phyloP scores from a whole-genome alignment of 768 basidiomycete genomes.

The Filobasidium wieringae region DNA sequence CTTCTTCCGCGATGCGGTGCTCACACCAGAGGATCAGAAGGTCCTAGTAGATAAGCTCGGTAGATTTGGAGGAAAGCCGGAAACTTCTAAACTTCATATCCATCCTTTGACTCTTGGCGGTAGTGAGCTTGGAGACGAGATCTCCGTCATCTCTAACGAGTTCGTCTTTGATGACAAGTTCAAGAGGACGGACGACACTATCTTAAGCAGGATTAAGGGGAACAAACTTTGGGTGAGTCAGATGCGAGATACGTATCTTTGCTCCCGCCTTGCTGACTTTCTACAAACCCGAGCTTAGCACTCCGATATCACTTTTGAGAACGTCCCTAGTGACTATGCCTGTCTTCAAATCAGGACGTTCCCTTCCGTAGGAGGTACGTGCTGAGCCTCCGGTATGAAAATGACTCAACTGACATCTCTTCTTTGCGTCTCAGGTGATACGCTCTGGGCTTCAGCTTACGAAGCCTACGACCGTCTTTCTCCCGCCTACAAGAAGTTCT shows the following conservation, averaged over 20 bases:
- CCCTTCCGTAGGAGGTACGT: conserved; percentile 34
- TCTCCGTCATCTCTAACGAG: conserved; percentile 31
- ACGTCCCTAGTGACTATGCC: conserved; percentile 29
- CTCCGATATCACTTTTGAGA: conserved; percentile 37
- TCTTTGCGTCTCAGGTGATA: too few species aligned
- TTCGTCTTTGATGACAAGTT: conserved; percentile 25
- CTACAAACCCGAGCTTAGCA: not conserved
- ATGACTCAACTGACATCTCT: too few species aligned
- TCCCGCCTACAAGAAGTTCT: conserved; percentile 25
- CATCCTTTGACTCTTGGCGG: conserved; percentile 35
- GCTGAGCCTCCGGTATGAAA: too few species aligned
- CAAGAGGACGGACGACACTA: too few species aligned
- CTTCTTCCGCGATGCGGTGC: conserved; percentile 38
- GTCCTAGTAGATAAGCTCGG: conserved; percentile 25
- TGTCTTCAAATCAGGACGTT: conserved; percentile 38
- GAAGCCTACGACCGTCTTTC: conserved; percentile 33
- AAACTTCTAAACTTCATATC: conserved; percentile 26
- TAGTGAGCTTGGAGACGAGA: conserved; percentile 24
- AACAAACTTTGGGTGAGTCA: too few species aligned
- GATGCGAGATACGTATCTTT: not conserved
- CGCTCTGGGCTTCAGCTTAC: too few species aligned
- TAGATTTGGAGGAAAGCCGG: conserved; percentile 30
- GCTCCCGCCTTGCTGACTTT: not conserved
- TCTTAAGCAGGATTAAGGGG: conserved; percentile 22
- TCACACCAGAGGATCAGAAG: conserved; percentile 28